These are phyloP conservation scores for Trametes sp. DNA, from an alignment of 1,284 basidiomycete genomes.

Conservation along the genomic window DNA sequence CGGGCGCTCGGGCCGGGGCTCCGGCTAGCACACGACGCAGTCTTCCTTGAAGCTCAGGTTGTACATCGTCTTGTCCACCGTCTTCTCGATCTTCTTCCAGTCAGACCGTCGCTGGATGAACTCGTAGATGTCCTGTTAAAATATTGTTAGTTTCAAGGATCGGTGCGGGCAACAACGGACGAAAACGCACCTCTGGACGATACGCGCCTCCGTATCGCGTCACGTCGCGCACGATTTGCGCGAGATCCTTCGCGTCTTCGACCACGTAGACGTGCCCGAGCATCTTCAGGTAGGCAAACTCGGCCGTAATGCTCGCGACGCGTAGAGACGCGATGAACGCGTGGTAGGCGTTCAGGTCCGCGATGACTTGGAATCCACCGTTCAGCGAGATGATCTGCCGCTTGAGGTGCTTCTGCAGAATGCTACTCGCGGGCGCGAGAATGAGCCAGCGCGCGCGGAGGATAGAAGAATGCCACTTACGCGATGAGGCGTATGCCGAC, in stretches of 20 bases:
- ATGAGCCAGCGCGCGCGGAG: not conserved
- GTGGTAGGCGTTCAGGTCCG: conserved; percentile 94
- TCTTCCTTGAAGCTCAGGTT: conserved; percentile 93
- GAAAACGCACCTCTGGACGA: conserved; percentile 73
- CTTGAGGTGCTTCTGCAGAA: conserved; percentile 96
- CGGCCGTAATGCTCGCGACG: conserved; percentile 71
- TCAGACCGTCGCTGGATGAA: conserved; percentile 93
- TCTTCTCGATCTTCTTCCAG: conserved; percentile 97
- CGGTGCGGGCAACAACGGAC: not conserved
- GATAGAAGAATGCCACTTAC: conserved; percentile 53
- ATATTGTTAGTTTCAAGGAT: not conserved
- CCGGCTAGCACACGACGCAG: conserved; percentile 63
- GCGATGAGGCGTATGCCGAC: conserved; percentile 91
- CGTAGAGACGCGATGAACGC: conserved; percentile 86
- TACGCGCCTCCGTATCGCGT: conserved; percentile 93
- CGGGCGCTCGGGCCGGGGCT: conserved; percentile 1
- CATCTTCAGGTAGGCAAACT: conserved; percentile 96
- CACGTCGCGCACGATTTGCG: conserved; percentile 93
- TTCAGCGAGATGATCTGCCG: conserved; percentile 93
- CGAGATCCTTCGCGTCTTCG: conserved; percentile 92
- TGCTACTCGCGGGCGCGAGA: too few species aligned
- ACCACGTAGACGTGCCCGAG: conserved; percentile 95
- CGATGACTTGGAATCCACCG: conserved; percentile 96
- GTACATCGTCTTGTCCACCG: conserved; percentile 95
- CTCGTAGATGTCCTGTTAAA: conserved; percentile 85